Conservation (phyloP, 2,329 filamentous ascomycete species). For the Alternaria burnsii region DNA sequence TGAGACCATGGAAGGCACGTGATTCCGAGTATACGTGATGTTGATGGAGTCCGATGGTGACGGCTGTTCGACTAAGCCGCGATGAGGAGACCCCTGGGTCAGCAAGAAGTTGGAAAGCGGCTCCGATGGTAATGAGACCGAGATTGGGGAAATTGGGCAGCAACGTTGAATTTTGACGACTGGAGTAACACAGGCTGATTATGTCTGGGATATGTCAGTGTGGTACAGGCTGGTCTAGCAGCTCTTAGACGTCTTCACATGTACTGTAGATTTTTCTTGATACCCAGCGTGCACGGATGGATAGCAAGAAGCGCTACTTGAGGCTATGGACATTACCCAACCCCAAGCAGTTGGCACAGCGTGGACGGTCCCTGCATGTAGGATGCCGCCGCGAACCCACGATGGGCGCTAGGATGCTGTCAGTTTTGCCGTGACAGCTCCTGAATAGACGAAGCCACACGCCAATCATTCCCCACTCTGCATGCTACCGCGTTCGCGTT, state of each 20-base stretch:
- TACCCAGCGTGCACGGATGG: constrained; percentile 1
- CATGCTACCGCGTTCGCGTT: constrained; percentile 1
- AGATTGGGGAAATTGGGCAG: neutral
- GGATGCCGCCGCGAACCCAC: constrained; percentile 14
- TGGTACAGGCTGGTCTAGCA: neutral
- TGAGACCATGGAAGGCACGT: constrained; percentile 51
- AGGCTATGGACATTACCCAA: neutral
- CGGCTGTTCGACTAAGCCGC: neutral
- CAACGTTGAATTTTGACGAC: neutral
- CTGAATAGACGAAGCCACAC: constrained; percentile 16
- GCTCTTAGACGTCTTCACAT: neutral
- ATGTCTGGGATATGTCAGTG: constrained; percentile 2
- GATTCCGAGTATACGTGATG: constrained; percentile 23
- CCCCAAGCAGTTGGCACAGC: constrained; percentile 1
- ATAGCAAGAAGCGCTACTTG: constrained; percentile 1
- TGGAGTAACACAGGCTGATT: neutral
- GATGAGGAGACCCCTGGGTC: neutral
- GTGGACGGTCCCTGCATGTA: constrained; percentile 18
- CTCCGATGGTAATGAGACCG: constrained; percentile 4
- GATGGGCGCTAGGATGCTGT: constrained; percentile 10
- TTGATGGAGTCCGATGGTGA: neutral
- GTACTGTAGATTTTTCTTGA: constrained; percentile 8
- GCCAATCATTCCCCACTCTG: constrained; percentile 3
- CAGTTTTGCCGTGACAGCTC: constrained; percentile 10
- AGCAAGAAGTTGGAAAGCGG: neutral